A percentile compares a stretch with the other conserved stretches of the same genome.
Conservation (phyloP, 768 basidiomycete species). For the Trametes maxima region DNA sequence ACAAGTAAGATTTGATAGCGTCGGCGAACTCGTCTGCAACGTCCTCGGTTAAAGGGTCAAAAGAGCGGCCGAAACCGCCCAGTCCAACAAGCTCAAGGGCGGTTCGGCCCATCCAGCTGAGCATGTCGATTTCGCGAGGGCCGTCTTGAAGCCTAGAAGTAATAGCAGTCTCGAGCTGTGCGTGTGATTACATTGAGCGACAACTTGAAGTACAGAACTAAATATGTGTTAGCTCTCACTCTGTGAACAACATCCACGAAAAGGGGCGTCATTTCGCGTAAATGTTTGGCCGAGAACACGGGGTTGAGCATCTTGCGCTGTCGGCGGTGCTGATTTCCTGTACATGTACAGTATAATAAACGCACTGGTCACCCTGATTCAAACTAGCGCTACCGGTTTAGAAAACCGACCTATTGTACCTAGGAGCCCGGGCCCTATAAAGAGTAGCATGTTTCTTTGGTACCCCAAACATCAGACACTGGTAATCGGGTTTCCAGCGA, state of each 20-base stretch:
- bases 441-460: too few species aligned
- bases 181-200: too few species aligned
- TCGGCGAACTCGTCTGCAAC: constrained; percentile 22
- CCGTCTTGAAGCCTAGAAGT: neutral
- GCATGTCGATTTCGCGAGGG: constrained; percentile 26
- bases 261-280: constrained; percentile 15
- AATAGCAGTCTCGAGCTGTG: neutral
- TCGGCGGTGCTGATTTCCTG: too few species aligned
- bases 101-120: constrained; percentile 29
- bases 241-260: constrained; percentile 6
- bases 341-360: too few species aligned
- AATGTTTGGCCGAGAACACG: constrained; percentile 12
- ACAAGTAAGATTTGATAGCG: constrained; percentile 17
- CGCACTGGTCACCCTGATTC: too few species aligned
- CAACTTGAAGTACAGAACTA: too few species aligned
- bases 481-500: too few species aligned
- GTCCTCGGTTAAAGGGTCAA: neutral
- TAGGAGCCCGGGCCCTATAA: too few species aligned
- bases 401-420: too few species aligned
- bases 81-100: constrained; percentile 41
- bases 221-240: neutral
- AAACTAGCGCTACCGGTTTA: too few species aligned
- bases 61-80: neutral
- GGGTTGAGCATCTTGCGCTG: constrained; percentile 20
- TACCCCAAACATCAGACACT: too few species aligned